phyloP scores from a whole-genome alignment of 495 filamentous ascomycete genomes.

The Tuber borchii region DNA sequence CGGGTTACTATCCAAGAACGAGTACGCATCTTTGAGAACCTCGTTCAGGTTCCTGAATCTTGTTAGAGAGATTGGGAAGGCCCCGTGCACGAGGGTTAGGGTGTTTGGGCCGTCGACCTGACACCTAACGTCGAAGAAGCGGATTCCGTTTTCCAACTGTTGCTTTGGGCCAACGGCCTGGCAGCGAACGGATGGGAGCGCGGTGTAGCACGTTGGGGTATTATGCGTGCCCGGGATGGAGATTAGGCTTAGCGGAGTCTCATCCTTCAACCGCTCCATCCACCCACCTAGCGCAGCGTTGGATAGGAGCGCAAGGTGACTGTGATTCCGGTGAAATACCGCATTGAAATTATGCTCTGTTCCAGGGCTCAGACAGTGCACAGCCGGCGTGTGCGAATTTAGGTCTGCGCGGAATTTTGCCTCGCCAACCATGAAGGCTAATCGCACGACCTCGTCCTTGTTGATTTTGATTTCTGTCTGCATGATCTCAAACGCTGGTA shows the following conservation, averaged over 20 bases:
- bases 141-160: conserved; percentile 83
- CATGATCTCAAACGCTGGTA: conserved; percentile 55
- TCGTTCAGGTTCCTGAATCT: conserved; percentile 62
- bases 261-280: conserved; percentile 68
- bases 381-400: conserved; percentile 36
- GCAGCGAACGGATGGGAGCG: conserved; percentile 88
- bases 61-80: conserved; percentile 67
- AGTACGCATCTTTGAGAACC: conserved; percentile 60
- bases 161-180: conserved; percentile 69
- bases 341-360: conserved; percentile 56
- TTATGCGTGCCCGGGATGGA: conserved; percentile 97
- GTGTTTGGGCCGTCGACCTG: conserved; percentile 52
- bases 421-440: conserved; percentile 59
- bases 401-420: conserved; percentile 50
- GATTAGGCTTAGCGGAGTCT: conserved; percentile 66
- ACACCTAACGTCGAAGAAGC: conserved; percentile 87
- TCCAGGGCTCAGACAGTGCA: conserved; percentile 42
- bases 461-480: conserved; percentile 52
- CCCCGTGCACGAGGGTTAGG: conserved; percentile 66
- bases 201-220: conserved; percentile 71
- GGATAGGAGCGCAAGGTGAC: conserved; percentile 70
- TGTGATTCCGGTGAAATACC: conserved; percentile 59
- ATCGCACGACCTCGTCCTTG: conserved; percentile 53
- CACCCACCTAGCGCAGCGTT: conserved; percentile 64
- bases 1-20: conserved; percentile 71